A percentile compares a stretch with the other conserved stretches of the same genome.
phyloP scores from a whole-genome alignment of 73 alveolate genomes.

The Paramecium caudatum region DNA sequence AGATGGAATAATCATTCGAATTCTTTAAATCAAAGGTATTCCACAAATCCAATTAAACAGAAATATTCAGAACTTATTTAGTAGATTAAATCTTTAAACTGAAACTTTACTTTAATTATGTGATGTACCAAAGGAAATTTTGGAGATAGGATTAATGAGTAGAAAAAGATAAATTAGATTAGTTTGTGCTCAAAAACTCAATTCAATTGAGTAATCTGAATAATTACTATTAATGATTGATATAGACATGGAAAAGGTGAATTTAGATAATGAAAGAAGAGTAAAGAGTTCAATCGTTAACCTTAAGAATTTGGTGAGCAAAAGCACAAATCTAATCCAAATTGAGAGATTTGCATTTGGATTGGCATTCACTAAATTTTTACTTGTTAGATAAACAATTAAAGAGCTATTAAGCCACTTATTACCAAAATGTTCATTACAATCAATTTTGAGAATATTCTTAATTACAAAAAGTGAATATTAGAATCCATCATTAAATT shows the following conservation, averaged over 20 bases:
- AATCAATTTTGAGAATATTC: slow-evolving; percentile 1
- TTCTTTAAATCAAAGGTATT: not conserved
- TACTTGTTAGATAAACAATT: not conserved
- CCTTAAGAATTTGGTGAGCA: not conserved
- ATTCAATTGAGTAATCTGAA: not conserved
- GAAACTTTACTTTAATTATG: not conserved
- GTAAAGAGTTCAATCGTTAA: not conserved
- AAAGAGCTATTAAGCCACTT: slow-evolving; percentile 30
- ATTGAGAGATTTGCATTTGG: slow-evolving; percentile 42
- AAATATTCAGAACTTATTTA: not conserved
- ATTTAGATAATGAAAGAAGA: slow-evolving; percentile 54
- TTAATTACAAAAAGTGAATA: not conserved
- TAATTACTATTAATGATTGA: not conserved
- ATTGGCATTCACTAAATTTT: slow-evolving; percentile 60
- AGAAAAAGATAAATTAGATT: slow-evolving; percentile 62
- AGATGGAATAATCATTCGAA: slow-evolving; percentile 4
- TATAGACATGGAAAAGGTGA: slow-evolving; percentile 25
- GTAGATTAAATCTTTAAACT: not conserved
- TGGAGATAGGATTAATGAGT: slow-evolving; percentile 60
- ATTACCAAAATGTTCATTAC: not conserved
- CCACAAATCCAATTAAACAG: not conserved
- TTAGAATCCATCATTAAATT: not conserved
- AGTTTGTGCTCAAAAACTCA: slow-evolving; percentile 3
- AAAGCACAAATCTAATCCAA: not conserved
- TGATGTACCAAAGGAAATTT: not conserved